A percentile compares a stretch with the other conserved stretches of the same genome.
phyloP scores from a whole-genome alignment of 768 basidiomycete species.

The Mycena indigotica region DNA sequence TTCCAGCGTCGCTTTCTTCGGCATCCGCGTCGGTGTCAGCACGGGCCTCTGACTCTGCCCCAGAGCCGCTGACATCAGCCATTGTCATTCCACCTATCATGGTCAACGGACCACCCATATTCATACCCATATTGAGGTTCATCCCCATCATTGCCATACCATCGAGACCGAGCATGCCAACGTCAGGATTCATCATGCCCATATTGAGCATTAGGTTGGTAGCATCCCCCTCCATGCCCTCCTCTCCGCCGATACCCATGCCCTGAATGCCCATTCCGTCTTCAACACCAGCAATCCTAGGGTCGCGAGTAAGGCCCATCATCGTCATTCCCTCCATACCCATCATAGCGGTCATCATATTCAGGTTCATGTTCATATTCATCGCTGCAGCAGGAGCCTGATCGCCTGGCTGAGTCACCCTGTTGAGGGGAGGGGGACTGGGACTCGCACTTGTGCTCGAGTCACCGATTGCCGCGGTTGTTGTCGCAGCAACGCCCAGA shows the following conservation, averaged over 20 bases:
- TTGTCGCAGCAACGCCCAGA: conserved; percentile 5
- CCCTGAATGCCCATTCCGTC: conserved; percentile 16
- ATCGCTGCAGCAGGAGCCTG: neutral
- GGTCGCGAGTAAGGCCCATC: conserved; percentile 14
- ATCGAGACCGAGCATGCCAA: conserved; percentile 13
- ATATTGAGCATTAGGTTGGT: conserved; percentile 22
- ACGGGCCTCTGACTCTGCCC: conserved; percentile 17
- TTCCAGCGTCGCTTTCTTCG: conserved; percentile 18
- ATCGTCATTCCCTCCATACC: conserved; percentile 21
- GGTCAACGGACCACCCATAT: conserved; percentile 4
- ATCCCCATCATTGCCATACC: neutral
- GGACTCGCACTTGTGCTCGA: conserved; percentile 22
- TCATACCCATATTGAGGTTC: conserved; percentile 3
- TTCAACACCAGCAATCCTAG: conserved; percentile 14
- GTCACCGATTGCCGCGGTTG: conserved; percentile 8
- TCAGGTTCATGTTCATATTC: conserved; percentile 17
- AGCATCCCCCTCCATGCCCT: conserved; percentile 13
- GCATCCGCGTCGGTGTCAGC: conserved; percentile 23
- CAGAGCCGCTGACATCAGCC: conserved; percentile 18
- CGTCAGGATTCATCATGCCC: conserved; percentile 22
- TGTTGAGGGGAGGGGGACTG: conserved; percentile 22
- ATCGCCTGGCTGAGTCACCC: neutral
- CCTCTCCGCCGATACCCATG: neutral
- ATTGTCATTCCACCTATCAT: conserved; percentile 16
- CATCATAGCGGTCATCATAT: conserved; percentile 12